These are phyloP conservation scores for Amanita fuliginea DNA, from an alignment of 768 basidiomycete genomes.

Conservation along the genomic window DNA sequence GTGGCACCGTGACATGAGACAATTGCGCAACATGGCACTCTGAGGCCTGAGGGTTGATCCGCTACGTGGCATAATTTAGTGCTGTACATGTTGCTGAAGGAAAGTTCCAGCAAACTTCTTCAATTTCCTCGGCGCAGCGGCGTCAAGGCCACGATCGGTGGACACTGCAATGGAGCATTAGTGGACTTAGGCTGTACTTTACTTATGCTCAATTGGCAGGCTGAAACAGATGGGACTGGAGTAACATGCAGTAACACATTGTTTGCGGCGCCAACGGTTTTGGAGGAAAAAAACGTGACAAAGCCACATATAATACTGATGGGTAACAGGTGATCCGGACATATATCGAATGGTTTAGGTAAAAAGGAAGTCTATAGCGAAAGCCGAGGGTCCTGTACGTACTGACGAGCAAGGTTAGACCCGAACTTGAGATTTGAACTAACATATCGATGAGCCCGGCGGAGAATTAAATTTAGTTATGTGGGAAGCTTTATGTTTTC, in stretches of 20 bases:
- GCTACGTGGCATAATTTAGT: constrained; percentile 1
- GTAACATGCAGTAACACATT: neutral
- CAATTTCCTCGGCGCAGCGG: neutral
- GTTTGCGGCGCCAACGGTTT: neutral
- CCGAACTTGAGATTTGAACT: neutral
- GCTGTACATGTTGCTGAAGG: neutral
- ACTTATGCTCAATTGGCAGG: neutral
- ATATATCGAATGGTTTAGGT: neutral
- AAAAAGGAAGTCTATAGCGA: neutral
- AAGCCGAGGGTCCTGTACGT: constrained; percentile 2
- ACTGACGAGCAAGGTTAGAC: neutral
- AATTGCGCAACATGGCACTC: neutral
- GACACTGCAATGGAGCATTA: neutral
- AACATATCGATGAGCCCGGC: neutral
- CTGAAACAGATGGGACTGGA: constrained; percentile 4
- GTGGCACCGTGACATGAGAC: neutral
- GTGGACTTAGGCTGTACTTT: neutral
- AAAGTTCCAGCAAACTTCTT: neutral
- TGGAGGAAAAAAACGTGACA: neutral
- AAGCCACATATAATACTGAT: no score
- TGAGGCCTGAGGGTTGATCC: neutral
- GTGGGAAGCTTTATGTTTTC: constrained; percentile 2
- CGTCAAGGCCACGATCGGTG: constrained; percentile 3
- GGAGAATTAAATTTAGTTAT: constrained; percentile 1
- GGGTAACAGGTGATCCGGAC: neutral